phyloP scores from a whole-genome alignment of 108 stramenopile genomes.

The Schizochytrium sp. region DNA sequence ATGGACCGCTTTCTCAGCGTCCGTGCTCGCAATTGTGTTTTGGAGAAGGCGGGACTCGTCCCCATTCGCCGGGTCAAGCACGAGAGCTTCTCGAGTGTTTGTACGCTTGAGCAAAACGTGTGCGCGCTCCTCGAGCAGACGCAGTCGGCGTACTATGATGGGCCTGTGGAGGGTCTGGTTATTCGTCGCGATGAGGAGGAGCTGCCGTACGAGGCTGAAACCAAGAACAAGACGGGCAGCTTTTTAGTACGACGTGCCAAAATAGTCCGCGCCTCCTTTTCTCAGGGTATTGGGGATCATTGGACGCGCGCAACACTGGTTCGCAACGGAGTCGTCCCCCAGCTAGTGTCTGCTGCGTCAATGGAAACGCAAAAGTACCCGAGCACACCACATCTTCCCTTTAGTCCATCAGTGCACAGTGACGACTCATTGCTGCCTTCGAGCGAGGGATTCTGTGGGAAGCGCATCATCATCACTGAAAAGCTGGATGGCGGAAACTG shows the following conservation, averaged over 20 bases:
- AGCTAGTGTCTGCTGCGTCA: too few species aligned
- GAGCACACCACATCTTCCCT: neutral
- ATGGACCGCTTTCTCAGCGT: conserved; percentile 23
- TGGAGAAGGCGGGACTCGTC: conserved; percentile 19
- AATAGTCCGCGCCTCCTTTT: conserved; percentile 38
- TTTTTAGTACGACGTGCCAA: neutral
- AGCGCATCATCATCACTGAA: conserved; percentile 1
- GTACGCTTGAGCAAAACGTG: neutral
- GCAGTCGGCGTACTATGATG: conserved; percentile 29
- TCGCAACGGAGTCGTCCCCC: neutral
- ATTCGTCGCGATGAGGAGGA: conserved; percentile 29
- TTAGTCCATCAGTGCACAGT: neutral
- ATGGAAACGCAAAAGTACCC: neutral
- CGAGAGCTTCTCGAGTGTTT: neutral
- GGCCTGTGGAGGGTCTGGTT: conserved; percentile 38
- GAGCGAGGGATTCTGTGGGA: neutral
- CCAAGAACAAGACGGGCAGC: too few species aligned
- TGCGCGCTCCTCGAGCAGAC: conserved; percentile 12
- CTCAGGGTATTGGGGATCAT: conserved; percentile 27
- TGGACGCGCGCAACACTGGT: conserved; percentile 22
- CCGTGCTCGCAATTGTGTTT: neutral
- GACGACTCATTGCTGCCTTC: neutral
- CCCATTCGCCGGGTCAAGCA: neutral
- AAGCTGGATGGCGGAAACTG: conserved; percentile 11
- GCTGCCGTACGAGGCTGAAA: too few species aligned